phyloP scores from a whole-genome alignment of 352 stramenopile species.

The Phytophthora multivora region DNA sequence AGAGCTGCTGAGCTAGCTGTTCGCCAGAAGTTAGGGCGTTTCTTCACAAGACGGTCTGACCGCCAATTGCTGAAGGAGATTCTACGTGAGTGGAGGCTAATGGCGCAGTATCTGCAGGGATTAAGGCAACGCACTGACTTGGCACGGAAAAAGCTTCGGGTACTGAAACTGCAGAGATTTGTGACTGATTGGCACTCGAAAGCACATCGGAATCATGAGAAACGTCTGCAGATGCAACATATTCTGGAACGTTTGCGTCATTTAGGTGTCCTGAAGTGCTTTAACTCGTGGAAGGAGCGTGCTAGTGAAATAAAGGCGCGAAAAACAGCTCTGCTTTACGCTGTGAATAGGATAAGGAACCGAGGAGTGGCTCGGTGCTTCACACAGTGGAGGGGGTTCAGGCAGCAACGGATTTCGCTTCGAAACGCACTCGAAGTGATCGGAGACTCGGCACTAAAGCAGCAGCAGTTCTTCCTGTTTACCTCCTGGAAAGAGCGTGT shows the following conservation, averaged over 20 bases:
- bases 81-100: conserved; percentile 20
- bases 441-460: conserved; percentile 15
- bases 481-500: conserved; percentile 24
- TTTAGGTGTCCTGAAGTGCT: conserved; percentile 42
- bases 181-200: conserved; percentile 18
- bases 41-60: conserved; percentile 41
- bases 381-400: conserved; percentile 35
- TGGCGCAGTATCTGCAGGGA: neutral
- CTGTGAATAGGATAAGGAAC: conserved; percentile 41
- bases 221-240: conserved; percentile 11
- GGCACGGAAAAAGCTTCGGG: conserved; percentile 2
- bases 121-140: conserved; percentile 11
- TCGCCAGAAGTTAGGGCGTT: conserved; percentile 35
- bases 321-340: conserved; percentile 29
- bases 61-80: conserved; percentile 31
- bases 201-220: conserved; percentile 3
- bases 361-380: conserved; percentile 39
- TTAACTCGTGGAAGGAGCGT: conserved; percentile 58
- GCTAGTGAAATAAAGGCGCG: conserved; percentile 9
- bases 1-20: conserved; percentile 22
- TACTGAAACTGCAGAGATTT: conserved; percentile 14
- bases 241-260: conserved; percentile 42
- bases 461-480: conserved; percentile 12
- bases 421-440: conserved; percentile 15
- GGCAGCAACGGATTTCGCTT: conserved; percentile 1